Percentiles rank a stretch among this genome's conserved stretches.
These are phyloP conservation scores for Pseudodiploospora longispora DNA, from an alignment of 2,329 filamentous ascomycete genomes.

Conservation along the genomic window DNA sequence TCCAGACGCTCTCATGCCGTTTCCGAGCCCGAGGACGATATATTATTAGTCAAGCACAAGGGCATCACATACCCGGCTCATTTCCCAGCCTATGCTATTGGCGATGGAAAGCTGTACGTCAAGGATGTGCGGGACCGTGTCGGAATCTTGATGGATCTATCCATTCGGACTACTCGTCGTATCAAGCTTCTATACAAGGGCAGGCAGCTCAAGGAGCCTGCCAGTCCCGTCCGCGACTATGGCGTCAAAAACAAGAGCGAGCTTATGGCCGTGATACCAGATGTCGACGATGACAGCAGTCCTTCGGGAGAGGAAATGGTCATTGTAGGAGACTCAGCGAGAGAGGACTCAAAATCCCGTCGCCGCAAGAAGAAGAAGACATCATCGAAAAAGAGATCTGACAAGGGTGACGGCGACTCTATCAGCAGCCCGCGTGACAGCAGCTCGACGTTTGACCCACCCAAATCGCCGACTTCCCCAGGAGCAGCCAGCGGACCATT, in stretches of 20 bases:
- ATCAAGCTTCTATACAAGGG: slow-evolving; percentile 70
- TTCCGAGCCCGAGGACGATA: slow-evolving; percentile 52
- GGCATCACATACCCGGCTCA: slow-evolving; percentile 58
- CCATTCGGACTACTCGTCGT: slow-evolving; percentile 39
- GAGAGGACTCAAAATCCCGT: slow-evolving; percentile 25
- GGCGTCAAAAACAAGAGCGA: slow-evolving; percentile 54
- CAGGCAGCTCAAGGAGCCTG: slow-evolving; percentile 57
- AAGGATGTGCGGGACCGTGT: slow-evolving; percentile 60
- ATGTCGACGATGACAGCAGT: slow-evolving; percentile 27
- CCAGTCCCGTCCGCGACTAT: slow-evolving; percentile 49
- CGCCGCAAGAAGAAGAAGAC: slow-evolving; percentile 31
- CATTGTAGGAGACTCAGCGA: slow-evolving; percentile 36
- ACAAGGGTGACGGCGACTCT: slow-evolving; percentile 28
- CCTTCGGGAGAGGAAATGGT: slow-evolving; percentile 37
- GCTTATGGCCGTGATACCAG: slow-evolving; percentile 41
- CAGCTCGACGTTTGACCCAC: slow-evolving; percentile 28
- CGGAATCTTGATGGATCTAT: slow-evolving; percentile 56
- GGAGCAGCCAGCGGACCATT: slow-evolving; percentile 26
- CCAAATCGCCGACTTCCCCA: slow-evolving; percentile 13
- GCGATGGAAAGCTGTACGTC: slow-evolving; percentile 62
- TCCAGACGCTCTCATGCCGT: slow-evolving; percentile 26
- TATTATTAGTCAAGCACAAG: slow-evolving; percentile 62
- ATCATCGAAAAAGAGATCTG: slow-evolving; percentile 33
- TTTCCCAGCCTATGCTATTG: slow-evolving; percentile 69
- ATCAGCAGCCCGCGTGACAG: slow-evolving; percentile 39